A percentile compares a stretch with the other conserved stretches of the same genome.
Evolutionary conservation across 2,329 filamentous ascomycete species (phyloP).

Genomic region (Onygena corvina): DNA sequence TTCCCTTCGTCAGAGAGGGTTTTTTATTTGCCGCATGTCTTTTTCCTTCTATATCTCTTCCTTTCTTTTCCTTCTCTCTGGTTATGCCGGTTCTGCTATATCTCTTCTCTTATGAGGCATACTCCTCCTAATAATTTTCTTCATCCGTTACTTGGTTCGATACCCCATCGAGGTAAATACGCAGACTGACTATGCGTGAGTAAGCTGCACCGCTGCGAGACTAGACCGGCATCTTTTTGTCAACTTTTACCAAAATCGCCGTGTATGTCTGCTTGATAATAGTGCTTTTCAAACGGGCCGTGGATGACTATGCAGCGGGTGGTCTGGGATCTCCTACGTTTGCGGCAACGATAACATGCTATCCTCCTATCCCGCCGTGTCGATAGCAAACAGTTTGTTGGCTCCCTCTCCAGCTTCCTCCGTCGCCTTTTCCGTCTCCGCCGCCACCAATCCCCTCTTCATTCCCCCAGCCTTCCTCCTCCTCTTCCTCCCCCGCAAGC

Average conservation of each 20-base stretch:
- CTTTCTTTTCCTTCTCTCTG: too few relatives aligned
- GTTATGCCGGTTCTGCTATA: too few relatives aligned
- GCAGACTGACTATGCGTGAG: too few relatives aligned
- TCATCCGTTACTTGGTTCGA: too few relatives aligned
- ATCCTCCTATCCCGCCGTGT: slow-evolving; percentile 1
- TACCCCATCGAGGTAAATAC: too few relatives aligned
- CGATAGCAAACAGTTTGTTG: slow-evolving; percentile 6
- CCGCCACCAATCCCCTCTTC: background rate
- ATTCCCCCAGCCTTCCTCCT: background rate
- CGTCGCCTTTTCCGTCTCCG: background rate
- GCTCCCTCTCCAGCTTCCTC: background rate
- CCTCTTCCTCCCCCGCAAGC: background rate
- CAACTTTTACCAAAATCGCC: background rate
- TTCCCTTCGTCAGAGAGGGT: too few relatives aligned
- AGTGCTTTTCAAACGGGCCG: background rate
- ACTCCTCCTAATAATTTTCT: too few relatives aligned
- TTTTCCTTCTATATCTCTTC: too few relatives aligned
- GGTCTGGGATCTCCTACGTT: background rate
- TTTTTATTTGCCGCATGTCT: too few relatives aligned
- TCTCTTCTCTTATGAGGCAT: too few relatives aligned
- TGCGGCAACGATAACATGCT: slow-evolving; percentile 1
- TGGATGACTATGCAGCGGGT: slow-evolving; percentile 6
- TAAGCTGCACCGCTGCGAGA: too few relatives aligned
- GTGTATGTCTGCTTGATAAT: background rate
- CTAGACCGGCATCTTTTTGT: background rate